phyloP scores from a whole-genome alignment of 768 basidiomycete species.

The Kwoniella mangroviensis region DNA sequence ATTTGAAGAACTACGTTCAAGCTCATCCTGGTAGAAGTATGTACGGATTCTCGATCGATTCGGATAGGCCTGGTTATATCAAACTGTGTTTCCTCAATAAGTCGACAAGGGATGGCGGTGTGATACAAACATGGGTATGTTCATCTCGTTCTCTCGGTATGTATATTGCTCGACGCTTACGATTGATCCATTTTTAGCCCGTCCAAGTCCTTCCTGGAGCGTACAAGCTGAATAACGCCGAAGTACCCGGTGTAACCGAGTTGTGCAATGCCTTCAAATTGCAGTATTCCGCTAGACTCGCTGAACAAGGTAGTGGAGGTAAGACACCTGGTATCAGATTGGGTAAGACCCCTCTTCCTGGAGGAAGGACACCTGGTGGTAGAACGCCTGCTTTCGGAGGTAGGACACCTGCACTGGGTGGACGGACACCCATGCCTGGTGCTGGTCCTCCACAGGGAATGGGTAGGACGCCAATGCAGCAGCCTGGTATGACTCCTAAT shows the following conservation, averaged over 20 bases:
- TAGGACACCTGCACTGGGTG: constrained; percentile 20
- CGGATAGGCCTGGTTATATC: constrained; percentile 89
- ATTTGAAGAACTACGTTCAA: constrained; percentile 83
- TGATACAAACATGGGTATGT: constrained; percentile 89
- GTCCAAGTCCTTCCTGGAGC: constrained; percentile 58
- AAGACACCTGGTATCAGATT: constrained; percentile 53
- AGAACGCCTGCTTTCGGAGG: constrained; percentile 37
- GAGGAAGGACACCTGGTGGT: constrained; percentile 44
- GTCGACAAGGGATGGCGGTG: constrained; percentile 72
- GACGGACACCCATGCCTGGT: constrained; percentile 37
- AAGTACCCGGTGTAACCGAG: constrained; percentile 87
- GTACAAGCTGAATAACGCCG: constrained; percentile 86
- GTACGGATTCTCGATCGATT: constrained; percentile 92
- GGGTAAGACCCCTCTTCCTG: constrained; percentile 44
- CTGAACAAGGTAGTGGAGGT: constrained; percentile 45
- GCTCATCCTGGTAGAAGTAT: constrained; percentile 93
- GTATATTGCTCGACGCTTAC: neutral
- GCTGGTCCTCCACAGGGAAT: neutral
- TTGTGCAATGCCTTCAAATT: constrained; percentile 96
- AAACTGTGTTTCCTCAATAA: constrained; percentile 87
- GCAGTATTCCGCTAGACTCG: constrained; percentile 48
- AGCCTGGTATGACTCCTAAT: constrained; percentile 45
- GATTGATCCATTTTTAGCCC: constrained; percentile 33
- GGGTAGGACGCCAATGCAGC: constrained; percentile 41
- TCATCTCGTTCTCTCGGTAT: neutral